A percentile compares a stretch with the other conserved stretches of the same genome.
Conservation (phyloP, 2,329 filamentous ascomycete genomes). For the Plenodomus biglobosus region DNA sequence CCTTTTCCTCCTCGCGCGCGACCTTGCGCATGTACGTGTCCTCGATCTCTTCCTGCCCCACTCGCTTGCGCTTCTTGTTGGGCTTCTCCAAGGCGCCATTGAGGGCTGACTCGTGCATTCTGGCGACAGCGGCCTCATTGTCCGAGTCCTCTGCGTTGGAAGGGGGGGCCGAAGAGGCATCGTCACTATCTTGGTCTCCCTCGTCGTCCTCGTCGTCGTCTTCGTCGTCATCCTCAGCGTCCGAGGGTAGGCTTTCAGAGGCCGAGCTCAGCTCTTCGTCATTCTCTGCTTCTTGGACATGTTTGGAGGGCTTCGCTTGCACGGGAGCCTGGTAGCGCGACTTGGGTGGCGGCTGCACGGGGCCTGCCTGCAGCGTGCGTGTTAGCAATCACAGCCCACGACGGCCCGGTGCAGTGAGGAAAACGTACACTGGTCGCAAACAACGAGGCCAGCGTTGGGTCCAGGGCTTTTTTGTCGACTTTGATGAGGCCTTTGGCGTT, state of each 20-base stretch:
- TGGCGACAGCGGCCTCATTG: conserved; percentile 28
- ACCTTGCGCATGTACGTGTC: conserved; percentile 69
- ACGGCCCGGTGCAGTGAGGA: neutral
- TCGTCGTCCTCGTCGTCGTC: conserved; percentile 40
- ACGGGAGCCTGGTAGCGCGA: conserved; percentile 42
- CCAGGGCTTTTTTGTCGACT: conserved; percentile 42
- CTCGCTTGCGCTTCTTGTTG: conserved; percentile 53
- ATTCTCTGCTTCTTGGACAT: conserved; percentile 50
- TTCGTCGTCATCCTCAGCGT: conserved; percentile 27
- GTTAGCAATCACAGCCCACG: conserved; percentile 12
- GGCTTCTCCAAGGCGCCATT: conserved; percentile 32
- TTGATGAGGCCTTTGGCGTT: conserved; percentile 23
- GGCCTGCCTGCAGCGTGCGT: conserved; percentile 32
- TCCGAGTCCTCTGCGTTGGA: conserved; percentile 21
- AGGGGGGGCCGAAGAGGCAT: conserved; percentile 21
- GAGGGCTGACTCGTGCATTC: conserved; percentile 27
- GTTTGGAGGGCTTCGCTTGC: conserved; percentile 21
- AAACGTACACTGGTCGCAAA: conserved; percentile 48
- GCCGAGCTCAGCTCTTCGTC: conserved; percentile 22
- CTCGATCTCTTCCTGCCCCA: conserved; percentile 66
- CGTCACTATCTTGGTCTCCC: conserved; percentile 39
- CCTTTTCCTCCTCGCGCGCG: conserved; percentile 50
- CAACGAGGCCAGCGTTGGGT: conserved; percentile 50
- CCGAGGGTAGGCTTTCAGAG: conserved; percentile 10
- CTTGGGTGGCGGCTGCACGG: conserved; percentile 43